phyloP scores from a whole-genome alignment of 164 flowering plant genomes.

The Santalum album region DNA sequence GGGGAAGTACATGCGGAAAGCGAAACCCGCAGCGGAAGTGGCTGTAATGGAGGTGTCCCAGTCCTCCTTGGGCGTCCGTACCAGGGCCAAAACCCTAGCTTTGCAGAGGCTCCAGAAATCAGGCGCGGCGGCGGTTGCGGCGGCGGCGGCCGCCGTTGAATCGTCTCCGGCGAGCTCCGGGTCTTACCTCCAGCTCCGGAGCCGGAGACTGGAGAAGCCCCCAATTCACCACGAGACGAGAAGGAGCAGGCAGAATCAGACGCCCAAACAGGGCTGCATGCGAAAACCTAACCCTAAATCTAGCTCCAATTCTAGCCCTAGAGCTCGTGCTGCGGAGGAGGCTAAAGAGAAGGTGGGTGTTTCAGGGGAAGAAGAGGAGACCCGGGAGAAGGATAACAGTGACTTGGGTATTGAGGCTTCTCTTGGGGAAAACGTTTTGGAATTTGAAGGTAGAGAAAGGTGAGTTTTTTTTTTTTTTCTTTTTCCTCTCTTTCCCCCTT shows the following conservation, averaged over 20 bases:
- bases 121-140: background rate
- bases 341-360: background rate
- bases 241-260: background rate
- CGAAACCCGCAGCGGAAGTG: slow-evolving; percentile 23
- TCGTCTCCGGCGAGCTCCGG: slow-evolving; percentile 4
- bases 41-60: slow-evolving; percentile 25
- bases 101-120: slow-evolving; percentile 18
- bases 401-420: slow-evolving; percentile 31
- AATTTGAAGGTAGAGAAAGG: slow-evolving; percentile 40
- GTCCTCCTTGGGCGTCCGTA: slow-evolving; percentile 32
- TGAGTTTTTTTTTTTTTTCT: slow-evolving; percentile 9
- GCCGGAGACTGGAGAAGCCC: slow-evolving; percentile 34
- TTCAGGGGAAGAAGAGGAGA: slow-evolving; percentile 7
- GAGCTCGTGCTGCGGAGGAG: background rate
- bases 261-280: background rate
- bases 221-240: slow-evolving; percentile 10
- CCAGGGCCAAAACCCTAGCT: slow-evolving; percentile 44
- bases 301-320: slow-evolving; percentile 1
- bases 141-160: background rate
- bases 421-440: slow-evolving; percentile 38
- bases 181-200: slow-evolving; percentile 37
- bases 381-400: slow-evolving; percentile 3
- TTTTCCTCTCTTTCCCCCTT: background rate
- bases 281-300: slow-evolving; percentile 8
- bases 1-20: slow-evolving; percentile 47